Conservation (phyloP, 345 rosid species). For the Heritiera fomes region DNA sequence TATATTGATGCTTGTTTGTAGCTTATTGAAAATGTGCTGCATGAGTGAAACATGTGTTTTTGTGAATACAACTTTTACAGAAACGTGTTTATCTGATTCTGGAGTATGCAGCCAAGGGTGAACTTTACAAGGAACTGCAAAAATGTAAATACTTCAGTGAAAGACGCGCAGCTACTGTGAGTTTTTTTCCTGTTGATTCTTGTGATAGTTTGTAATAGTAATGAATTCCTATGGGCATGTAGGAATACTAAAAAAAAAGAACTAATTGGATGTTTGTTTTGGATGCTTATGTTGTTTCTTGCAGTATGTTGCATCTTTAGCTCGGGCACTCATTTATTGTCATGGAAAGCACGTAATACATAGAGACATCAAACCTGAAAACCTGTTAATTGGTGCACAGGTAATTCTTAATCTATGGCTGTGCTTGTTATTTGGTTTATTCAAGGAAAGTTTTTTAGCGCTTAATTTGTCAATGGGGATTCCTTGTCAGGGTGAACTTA, state of each 20-base stretch:
- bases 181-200: constrained; percentile 22
- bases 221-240: not conserved
- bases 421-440: not conserved
- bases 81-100: constrained; percentile 81
- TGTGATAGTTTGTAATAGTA: not conserved
- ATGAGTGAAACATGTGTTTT: constrained; percentile 7
- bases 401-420: constrained; percentile 33
- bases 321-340: constrained; percentile 96
- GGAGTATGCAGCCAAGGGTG: constrained; percentile 91
- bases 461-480: constrained; percentile 19
- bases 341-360: constrained; percentile 99
- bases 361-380: constrained; percentile 98
- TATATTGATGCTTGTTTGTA: not conserved
- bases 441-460: constrained; percentile 3
- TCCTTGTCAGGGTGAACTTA: constrained; percentile 82
- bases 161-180: constrained; percentile 89
- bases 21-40: constrained; percentile 14
- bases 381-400: constrained; percentile 84
- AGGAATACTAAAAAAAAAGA: not conserved
- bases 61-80: constrained; percentile 39
- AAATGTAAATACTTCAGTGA: constrained; percentile 89
- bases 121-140: constrained; percentile 88
- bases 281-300: constrained; percentile 17
- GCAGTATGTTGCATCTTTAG: constrained; percentile 95
- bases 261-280: constrained; percentile 5